Base-by-base conservation (phyloP, 352 stramenopile genomes). In the Thraustochytrium sp. region DNA sequence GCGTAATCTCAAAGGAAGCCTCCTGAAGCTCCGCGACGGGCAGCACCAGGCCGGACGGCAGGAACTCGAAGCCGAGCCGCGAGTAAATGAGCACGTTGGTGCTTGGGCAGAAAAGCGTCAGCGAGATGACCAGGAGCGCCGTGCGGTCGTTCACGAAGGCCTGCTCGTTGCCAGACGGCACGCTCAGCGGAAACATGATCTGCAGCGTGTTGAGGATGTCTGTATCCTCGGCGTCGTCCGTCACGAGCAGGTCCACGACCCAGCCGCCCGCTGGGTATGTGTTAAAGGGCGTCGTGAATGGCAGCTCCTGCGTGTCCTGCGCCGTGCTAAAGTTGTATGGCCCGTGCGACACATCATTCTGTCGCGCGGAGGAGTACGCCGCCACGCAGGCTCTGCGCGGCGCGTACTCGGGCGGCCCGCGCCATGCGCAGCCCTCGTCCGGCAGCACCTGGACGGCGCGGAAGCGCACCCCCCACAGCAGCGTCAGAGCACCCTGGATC, bases 381-480 rank as follows among this genome's bases (percentile, higher is more conserved):
- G 68, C 34, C 11, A 68, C 44, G 38, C 68, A 80, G 16, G 48
- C 13, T 8, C 0, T 23, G 44, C 29, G 21, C 21, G 68, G 48
- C 51, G 9, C 44, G 13, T 36, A 63, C 48, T 42, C 68, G n/a
- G 44, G 26, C 26, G 68, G 44, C 23, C 44, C 68, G 21, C 68
- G 68, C 68, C 68, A 80, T 0, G n/a, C 53, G 51, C 68, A 80
- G 46, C 40, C 48, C 5, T 5, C 16, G 18, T 29, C 18, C 0
- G 46, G 51, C 1, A 23, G 5, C 5, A 80, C 68, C 29, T 63
- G 48, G n/a, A 80, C 2, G 29, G 44, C 31, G 29, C 68, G 68
- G 53, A 80, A 80, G 18, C 68, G 68, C 23, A 80, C 49, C 4
- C 68, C 68, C 68, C 68, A 72, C 0, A 80, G 16, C 18, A 80